Evolutionary conservation across 495 filamentous ascomycete genomes (phyloP), one percentile per base, ranked within the genome.

Genomic region (Aspergillus bertholletiae): DNA sequence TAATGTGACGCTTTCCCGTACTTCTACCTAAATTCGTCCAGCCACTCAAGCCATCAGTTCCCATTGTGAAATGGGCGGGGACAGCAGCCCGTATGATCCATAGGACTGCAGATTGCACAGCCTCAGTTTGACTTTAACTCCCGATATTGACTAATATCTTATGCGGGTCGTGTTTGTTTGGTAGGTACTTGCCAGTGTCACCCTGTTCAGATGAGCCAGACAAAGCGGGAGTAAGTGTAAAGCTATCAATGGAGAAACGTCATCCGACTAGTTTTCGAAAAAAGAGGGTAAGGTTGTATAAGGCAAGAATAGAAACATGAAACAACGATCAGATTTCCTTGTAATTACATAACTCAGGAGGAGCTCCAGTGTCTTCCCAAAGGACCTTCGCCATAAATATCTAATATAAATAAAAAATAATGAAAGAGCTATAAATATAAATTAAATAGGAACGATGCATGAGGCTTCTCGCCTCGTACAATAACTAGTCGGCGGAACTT

Each of bases 81-180:
- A 46, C 46, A 46, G 34, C 30, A 57, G 21, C 18, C 30, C 49
- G 27, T 24, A 43, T 43, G 49, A 43, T 52, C 34, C 21, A 21
- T 20, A 20, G 22, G 27, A 44, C 32, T 56, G 51, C 50, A 52
- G 49, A 43, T 46, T 57, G 56, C 61, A 64, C 57, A 58, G 55
- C 55, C 58, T 53, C 52, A 57, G 47, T 58, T 46, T 23, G 55
- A 39, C 43, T 51, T 53, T 46, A 39, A 58, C 22, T 45, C 53
- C 37, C 20, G 48, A 54, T 34, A 49, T 40, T 51, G 50, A 52
- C 49, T 50, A 56, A 53, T 52, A 52, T 27, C 34, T 32, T 15
- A n/a, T 24, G 17, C 48, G 44, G 44, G 20, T 46, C 44, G 44
- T n/a, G 44, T 26, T n/a, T 24, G 17, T 26, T 28, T 18, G 11